These are phyloP conservation scores for Cyclotella baltica DNA, from an alignment of 108 stramenopile genomes.

Conservation along the genomic window DNA sequence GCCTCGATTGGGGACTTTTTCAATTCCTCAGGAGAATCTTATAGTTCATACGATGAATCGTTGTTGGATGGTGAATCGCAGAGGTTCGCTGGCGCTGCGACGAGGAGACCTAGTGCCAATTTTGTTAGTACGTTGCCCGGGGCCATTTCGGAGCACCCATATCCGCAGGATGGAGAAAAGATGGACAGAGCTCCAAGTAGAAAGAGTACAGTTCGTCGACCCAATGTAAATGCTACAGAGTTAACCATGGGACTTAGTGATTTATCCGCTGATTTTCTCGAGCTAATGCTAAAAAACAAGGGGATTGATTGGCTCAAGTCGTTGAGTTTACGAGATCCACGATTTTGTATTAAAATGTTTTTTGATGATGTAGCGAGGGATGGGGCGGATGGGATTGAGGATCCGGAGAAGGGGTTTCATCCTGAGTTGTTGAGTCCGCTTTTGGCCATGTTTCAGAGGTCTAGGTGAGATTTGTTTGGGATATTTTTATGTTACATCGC, in stretches of 20 bases:
- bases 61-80: no score
- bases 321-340: slow-evolving; percentile 45
- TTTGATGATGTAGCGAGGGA: slow-evolving; percentile 54
- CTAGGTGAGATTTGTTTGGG: no score
- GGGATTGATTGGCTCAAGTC: slow-evolving; percentile 48
- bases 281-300: slow-evolving; percentile 38
- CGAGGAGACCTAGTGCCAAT: neutral
- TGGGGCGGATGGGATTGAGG: slow-evolving; percentile 59
- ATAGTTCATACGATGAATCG: neutral
- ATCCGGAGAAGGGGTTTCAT: slow-evolving; percentile 40
- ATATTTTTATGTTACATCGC: no score
- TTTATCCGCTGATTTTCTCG: slow-evolving; percentile 44
- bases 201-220: no score
- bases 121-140: neutral
- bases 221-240: slow-evolving; percentile 24
- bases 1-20: no score
- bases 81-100: no score
- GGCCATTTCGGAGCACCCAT: neutral
- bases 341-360: slow-evolving; percentile 42
- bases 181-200: no score
- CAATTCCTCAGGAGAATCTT: neutral
- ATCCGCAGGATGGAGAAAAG: no score
- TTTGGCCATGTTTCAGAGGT: slow-evolving; percentile 41
- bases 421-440: slow-evolving; percentile 52
- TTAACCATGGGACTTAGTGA: slow-evolving; percentile 40